Evolutionary conservation across 2,329 filamentous ascomycete species (phyloP), one percentile per base, ranked within the genome.

Genomic region (Cryphonectria naterciae): DNA sequence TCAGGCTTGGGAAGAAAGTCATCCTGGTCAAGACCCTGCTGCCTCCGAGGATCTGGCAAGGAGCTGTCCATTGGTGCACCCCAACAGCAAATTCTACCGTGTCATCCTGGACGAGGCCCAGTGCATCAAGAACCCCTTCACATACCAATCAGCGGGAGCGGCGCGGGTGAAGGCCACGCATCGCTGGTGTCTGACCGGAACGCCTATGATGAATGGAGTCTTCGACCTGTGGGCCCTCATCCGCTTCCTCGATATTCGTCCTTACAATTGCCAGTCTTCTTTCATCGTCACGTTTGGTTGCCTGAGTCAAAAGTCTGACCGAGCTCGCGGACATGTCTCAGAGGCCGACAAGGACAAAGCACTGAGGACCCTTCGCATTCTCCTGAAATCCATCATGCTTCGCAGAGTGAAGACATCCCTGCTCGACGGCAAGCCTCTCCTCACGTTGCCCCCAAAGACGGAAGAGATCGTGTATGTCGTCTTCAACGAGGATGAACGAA

Each of bases 191-290:
- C 87, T 95, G 79, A 93, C 91, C 3, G 93, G 93, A 37, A 96
- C 93, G 0, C 93, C 93, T 0, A 94, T 95, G 92, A 96, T 96
- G 92, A 97, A 97, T 75, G 89, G 86, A 17, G 89, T 95, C 2
- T 84, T 88, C 35, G 95, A 98, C 76, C 84, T 97, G 3, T 94
- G 88, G 76, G 92, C 93, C 0, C 82, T 97, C 28, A 84, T 97
- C 61, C 87, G 88, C 2, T 98, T 97, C 76, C 84, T 97, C 22
- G 85, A 86, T 2, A 95, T 97, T 77, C 86, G 86, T 72, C 94
- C 93, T 2, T 97, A 96, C 79, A 88, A 87, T 75, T 83, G 87
- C 19, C 87, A 87, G 81, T 82, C 87, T 0, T 81, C 83, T 32
- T 97, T 97, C 78, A 86, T 85, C 58, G 74, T 76, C 80, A 77